These are phyloP conservation scores for Aspergillus aculeatinus DNA, from an alignment of 2,329 filamentous ascomycete genomes.

Conservation along the genomic window DNA sequence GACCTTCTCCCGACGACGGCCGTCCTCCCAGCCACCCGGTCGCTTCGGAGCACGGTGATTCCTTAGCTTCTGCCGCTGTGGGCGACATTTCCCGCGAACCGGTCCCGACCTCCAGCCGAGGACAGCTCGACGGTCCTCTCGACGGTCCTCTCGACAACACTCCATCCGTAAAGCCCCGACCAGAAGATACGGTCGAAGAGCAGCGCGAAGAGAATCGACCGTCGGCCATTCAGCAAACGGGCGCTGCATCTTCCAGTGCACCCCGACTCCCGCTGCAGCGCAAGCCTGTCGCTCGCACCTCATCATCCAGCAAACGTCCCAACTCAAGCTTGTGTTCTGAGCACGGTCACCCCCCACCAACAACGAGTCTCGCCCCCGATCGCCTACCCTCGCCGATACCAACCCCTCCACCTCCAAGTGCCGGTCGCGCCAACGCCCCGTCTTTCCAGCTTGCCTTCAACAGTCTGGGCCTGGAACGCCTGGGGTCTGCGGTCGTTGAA, in stretches of 20 bases:
- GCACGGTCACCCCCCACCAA: slow-evolving; percentile 23
- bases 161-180: background rate
- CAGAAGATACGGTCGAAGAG: background rate
- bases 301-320: slow-evolving; percentile 10
- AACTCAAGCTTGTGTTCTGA: slow-evolving; percentile 18
- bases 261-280: background rate
- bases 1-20: background rate
- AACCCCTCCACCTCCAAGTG: slow-evolving; percentile 21
- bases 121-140: slow-evolving; percentile 4
- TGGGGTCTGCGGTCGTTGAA: slow-evolving; percentile 17
- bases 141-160: slow-evolving; percentile 6
- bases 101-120: slow-evolving; percentile 1
- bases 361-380: slow-evolving; percentile 25
- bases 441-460: slow-evolving; percentile 21
- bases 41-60: background rate
- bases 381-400: slow-evolving; percentile 17
- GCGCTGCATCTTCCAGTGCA: slow-evolving; percentile 2
- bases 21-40: background rate
- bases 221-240: background rate
- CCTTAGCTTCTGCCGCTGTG: background rate
- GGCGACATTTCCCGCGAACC: slow-evolving; percentile 1
- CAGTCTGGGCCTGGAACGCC: slow-evolving; percentile 17
- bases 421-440: slow-evolving; percentile 23
- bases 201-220: slow-evolving; percentile 11
- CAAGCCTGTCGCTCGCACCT: slow-evolving; percentile 14